Evolutionary conservation across 2,329 filamentous ascomycete species (phyloP), one percentile per base, ranked within the genome.

Genomic region (Gremmenia infestans): DNA sequence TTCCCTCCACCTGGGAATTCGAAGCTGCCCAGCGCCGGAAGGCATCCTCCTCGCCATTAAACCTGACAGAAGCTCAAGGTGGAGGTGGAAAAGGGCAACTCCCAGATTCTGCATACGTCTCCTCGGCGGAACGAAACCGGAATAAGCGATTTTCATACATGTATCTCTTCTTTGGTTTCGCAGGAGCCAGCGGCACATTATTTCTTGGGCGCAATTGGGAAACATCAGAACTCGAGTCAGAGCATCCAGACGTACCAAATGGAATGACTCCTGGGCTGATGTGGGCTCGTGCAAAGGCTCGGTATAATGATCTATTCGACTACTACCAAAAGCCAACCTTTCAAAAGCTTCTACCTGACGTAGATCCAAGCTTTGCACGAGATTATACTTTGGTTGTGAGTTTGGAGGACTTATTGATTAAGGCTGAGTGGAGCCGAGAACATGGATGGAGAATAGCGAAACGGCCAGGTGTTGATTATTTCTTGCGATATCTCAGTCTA

Each of bases 261-360:
- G 93, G 92, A 58, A 96, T 91, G 89, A 79, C 81, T 3, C 72
- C 87, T 1, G 76, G 75, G 2, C 77, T 88, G 32, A 94, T 94
- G 82, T 97, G 89, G 79, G 83, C 85, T 66, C 89, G 94, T 57
- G 85, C 87, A 52, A 85, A 80, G 67, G 87, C 91, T 52, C 86
- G 94, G 52, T 78, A 90, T 65, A 80, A 79, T 59, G 86, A 89
- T 61, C 83, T 91, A 56, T 80, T 94, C 59, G 88, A 86, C 63
- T 97, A 97, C 78, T 99, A 97, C 77, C 93, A 93, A 64, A 93
- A 97, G 67, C 94, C 94, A 3, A 88, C 92, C 8, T 97, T 97
- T 72, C 86, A 91, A 56, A 97, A 97, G 78, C 81, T 99, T 56
- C 80, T 99, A 19, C 94, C 90, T 6, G 87, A 93, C 63, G 80